Evolutionary conservation across 2,329 filamentous ascomycete genomes (phyloP).

Genomic region (Talaromyces pinophilus): DNA sequence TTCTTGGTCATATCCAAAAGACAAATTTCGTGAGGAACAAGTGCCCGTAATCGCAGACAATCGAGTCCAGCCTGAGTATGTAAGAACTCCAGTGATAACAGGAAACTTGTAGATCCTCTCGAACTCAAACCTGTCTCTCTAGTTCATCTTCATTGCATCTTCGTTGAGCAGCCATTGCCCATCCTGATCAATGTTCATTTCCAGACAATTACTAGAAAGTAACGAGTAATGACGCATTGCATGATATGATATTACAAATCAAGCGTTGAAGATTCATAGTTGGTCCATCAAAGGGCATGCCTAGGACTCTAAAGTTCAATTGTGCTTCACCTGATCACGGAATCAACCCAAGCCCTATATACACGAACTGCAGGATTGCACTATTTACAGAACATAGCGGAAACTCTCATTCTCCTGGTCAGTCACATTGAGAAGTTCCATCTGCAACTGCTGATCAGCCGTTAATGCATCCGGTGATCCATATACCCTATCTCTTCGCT

Average conservation of each 20-base stretch:
- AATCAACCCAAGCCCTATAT: not conserved
- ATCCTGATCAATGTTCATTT: no score
- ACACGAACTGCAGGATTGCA: not conserved
- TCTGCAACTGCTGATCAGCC: conserved; percentile 31
- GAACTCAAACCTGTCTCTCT: not conserved
- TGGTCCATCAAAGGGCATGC: not conserved
- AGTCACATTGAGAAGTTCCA: conserved; percentile 39
- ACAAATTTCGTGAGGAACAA: no score
- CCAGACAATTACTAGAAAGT: not conserved
- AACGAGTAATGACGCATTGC: not conserved
- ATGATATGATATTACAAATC: not conserved
- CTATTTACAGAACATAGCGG: conserved; percentile 34
- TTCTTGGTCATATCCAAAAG: no score
- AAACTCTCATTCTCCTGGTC: conserved; percentile 40
- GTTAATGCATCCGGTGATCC: conserved; percentile 31
- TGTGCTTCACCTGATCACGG: not conserved
- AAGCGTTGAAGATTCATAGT: not conserved
- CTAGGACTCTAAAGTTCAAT: not conserved
- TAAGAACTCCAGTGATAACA: not conserved
- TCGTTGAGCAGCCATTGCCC: not conserved
- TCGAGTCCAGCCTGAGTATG: not conserved
- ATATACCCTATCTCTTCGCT: conserved; percentile 32
- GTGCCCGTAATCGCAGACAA: not conserved
- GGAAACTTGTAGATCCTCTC: not conserved
- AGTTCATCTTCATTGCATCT: not conserved